These are phyloP conservation scores for Colletotrichum sp. DNA, from an alignment of 2,329 filamentous ascomycete species.

Conservation along the genomic window DNA sequence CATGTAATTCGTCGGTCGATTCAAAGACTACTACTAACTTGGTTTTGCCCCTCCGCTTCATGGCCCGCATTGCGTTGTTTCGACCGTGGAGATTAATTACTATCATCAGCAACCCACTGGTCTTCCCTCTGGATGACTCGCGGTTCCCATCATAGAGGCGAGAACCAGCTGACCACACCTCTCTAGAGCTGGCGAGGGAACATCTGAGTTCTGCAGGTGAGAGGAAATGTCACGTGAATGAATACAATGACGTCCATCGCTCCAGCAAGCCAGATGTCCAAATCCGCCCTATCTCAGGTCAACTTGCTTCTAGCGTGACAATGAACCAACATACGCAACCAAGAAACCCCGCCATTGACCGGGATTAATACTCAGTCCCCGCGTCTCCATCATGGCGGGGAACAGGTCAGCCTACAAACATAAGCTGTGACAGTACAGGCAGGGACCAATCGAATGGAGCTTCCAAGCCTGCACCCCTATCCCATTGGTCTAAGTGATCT, in stretches of 20 bases:
- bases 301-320: not conserved
- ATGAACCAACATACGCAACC: not conserved
- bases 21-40: not conserved
- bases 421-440: not conserved
- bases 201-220: not conserved
- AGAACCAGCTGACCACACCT: not conserved
- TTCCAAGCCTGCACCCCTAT: not conserved
- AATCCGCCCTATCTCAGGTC: not conserved
- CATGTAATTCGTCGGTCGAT: slow-evolving; percentile 17
- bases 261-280: not conserved
- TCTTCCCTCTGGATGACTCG: not conserved
- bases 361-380: not conserved
- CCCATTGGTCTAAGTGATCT: not conserved
- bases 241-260: not conserved
- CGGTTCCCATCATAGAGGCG: not conserved
- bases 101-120: not conserved
- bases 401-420: not conserved
- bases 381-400: not conserved
- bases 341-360: not conserved
- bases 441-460: not conserved
- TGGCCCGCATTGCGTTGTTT: not conserved
- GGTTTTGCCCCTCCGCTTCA: not conserved
- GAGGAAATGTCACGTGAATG: not conserved
- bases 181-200: not conserved
- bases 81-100: not conserved